phyloP scores from a whole-genome alignment of 2,329 filamentous ascomycete species.

The Ophiostoma montium region DNA sequence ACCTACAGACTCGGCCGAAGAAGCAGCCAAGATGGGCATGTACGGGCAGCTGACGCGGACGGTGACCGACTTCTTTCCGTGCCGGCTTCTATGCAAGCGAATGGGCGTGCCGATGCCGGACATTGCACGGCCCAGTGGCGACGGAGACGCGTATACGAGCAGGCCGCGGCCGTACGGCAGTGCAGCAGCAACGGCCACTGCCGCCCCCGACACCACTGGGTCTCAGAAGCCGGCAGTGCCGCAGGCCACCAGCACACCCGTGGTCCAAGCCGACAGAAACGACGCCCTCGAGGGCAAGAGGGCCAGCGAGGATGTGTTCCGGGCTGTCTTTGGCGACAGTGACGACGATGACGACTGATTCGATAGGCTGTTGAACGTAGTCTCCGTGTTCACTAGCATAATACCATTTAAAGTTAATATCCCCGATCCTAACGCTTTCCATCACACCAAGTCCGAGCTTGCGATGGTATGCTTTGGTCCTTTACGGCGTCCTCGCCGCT shows the following conservation, averaged over 20 bases:
- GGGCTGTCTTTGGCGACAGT: slow-evolving; percentile 84
- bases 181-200: neutral
- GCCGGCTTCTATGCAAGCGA: slow-evolving; percentile 78
- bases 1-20: slow-evolving; percentile 62
- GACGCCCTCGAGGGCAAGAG: slow-evolving; percentile 60
- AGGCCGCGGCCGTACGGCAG: neutral
- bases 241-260: slow-evolving; percentile 15
- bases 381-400: too few species aligned
- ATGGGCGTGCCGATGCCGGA: slow-evolving; percentile 75
- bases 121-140: slow-evolving; percentile 45
- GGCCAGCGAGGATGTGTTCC: slow-evolving; percentile 71
- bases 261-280: slow-evolving; percentile 58
- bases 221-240: neutral
- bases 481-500: neutral
- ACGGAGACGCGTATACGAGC: slow-evolving; percentile 15
- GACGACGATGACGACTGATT: slow-evolving; percentile 43
- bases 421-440: too few species aligned
- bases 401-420: too few species aligned
- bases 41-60: slow-evolving; percentile 77
- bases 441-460: too few species aligned
- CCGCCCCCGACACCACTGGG: too few species aligned
- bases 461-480: neutral
- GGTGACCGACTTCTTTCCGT: slow-evolving; percentile 59
- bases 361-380: too few species aligned
- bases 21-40: slow-evolving; percentile 83